Evolutionary conservation across 108 stramenopile species (phyloP).

Genomic region (Pseudonitzschia delicatissima): DNA sequence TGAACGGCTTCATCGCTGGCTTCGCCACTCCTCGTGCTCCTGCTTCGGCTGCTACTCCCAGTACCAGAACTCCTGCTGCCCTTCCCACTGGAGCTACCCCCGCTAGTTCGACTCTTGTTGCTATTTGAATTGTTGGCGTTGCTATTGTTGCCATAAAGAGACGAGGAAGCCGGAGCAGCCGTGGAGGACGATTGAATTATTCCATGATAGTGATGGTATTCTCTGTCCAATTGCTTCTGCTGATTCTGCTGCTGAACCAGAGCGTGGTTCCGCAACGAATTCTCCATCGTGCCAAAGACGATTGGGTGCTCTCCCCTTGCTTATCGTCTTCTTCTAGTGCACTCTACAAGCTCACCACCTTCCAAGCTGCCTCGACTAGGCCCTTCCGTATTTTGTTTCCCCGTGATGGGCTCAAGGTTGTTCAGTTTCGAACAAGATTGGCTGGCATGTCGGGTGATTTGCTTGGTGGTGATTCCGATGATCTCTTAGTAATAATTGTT

Average conservation of each 20-base stretch:
- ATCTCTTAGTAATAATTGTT: too few relatives aligned
- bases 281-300: conserved; percentile 2
- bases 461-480: too few relatives aligned
- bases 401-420: too few relatives aligned
- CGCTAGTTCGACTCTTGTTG: background rate
- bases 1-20: conserved; percentile 1
- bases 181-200: background rate
- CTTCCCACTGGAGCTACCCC: background rate
- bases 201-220: background rate
- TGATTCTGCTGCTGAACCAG: conserved; percentile 8
- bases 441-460: too few relatives aligned
- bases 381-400: too few relatives aligned
- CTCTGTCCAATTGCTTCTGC: background rate
- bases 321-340: too few relatives aligned
- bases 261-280: conserved; percentile 13
- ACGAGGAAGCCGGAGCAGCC: background rate
- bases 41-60: background rate
- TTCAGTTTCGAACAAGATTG: too few relatives aligned
- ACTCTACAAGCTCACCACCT: too few relatives aligned
- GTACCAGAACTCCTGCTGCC: background rate
- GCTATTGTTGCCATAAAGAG: background rate
- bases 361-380: too few relatives aligned
- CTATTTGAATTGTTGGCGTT: background rate
- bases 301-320: too few relatives aligned
- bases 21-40: background rate